Conservation (phyloP, 2,329 filamentous ascomycete species). For the Ambrosiella beaveri region DNA sequence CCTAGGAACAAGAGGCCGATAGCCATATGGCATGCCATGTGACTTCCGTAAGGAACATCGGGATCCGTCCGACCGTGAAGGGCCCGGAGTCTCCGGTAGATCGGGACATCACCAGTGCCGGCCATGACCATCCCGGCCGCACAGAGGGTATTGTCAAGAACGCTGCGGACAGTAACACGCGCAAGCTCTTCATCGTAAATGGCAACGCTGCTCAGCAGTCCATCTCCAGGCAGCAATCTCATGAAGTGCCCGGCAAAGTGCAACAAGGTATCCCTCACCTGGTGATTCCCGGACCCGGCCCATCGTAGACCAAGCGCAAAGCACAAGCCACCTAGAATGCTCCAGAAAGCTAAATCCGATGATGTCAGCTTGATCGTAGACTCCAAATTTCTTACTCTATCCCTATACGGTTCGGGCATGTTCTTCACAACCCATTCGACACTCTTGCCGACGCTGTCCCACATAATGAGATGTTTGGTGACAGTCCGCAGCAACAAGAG, state of each 20-base stretch:
- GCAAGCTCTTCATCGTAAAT: constrained; percentile 74
- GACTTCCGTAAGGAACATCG: constrained; percentile 80
- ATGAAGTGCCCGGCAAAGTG: constrained; percentile 78
- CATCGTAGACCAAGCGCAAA: constrained; percentile 61
- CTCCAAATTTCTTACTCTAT: constrained; percentile 38
- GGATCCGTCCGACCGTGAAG: constrained; percentile 74
- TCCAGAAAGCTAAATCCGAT: constrained; percentile 79
- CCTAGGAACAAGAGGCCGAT: constrained; percentile 82
- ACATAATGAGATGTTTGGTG: constrained; percentile 81
- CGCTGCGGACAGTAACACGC: constrained; percentile 70
- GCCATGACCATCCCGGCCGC: constrained; percentile 84
- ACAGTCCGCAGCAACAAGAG: constrained; percentile 79
- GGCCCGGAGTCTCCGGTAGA: constrained; percentile 70
- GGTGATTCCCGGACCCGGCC: constrained; percentile 51
- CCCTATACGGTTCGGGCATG: constrained; percentile 52
- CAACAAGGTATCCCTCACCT: constrained; percentile 66
- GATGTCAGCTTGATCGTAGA: constrained; percentile 38
- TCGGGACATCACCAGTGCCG: constrained; percentile 72
- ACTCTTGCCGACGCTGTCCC: constrained; percentile 62
- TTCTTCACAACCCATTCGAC: constrained; percentile 59
- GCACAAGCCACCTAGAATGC: constrained; percentile 76
- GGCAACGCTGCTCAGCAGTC: constrained; percentile 15
- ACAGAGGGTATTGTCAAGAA: constrained; percentile 72
- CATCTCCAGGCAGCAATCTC: constrained; percentile 46
- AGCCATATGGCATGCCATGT: constrained; percentile 81